phyloP scores from a whole-genome alignment of 1,284 basidiomycete species.

The Ustilago tritici region DNA sequence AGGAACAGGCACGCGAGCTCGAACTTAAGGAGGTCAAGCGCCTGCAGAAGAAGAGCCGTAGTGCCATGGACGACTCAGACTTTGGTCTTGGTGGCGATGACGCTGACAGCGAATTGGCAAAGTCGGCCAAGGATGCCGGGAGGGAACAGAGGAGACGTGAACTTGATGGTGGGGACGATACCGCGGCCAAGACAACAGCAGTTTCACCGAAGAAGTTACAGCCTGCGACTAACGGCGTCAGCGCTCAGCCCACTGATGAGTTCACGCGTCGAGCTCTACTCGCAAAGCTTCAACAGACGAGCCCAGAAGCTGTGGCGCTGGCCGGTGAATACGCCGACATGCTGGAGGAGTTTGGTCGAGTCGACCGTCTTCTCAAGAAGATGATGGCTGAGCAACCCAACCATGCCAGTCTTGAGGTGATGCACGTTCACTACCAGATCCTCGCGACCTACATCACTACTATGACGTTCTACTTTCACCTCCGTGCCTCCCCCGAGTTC shows the following conservation, averaged over 20 bases:
- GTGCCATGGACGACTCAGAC: conserved; percentile 81
- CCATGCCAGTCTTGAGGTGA: conserved; percentile 70
- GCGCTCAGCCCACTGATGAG: conserved; percentile 9
- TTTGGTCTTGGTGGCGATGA: conserved; percentile 82
- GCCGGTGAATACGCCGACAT: conserved; percentile 73
- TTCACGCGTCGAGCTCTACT: conserved; percentile 72
- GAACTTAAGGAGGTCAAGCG: conserved; percentile 88
- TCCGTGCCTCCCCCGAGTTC: conserved; percentile 74
- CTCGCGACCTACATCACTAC: conserved; percentile 89
- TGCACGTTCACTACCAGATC: conserved; percentile 73
- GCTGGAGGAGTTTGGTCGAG: conserved; percentile 73
- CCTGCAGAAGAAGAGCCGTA: conserved; percentile 81
- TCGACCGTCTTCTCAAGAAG: conserved; percentile 75
- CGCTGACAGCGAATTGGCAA: conserved; percentile 42
- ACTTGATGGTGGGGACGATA: conserved; percentile 41
- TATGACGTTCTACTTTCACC: conserved; percentile 91
- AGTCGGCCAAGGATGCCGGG: conserved; percentile 56
- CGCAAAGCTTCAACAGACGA: conserved; percentile 81
- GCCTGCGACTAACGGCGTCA: not conserved
- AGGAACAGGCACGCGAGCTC: conserved; percentile 72
- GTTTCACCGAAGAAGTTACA: conserved; percentile 5
- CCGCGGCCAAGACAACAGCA: not conserved
- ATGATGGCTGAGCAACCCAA: conserved; percentile 74
- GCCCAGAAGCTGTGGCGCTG: conserved; percentile 78
- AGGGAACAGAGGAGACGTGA: conserved; percentile 56